Percentiles rank a stretch among this genome's conserved stretches.
Conservation (phyloP, 202 grass and related monocot species). For the Eragrostis tef region DNA sequence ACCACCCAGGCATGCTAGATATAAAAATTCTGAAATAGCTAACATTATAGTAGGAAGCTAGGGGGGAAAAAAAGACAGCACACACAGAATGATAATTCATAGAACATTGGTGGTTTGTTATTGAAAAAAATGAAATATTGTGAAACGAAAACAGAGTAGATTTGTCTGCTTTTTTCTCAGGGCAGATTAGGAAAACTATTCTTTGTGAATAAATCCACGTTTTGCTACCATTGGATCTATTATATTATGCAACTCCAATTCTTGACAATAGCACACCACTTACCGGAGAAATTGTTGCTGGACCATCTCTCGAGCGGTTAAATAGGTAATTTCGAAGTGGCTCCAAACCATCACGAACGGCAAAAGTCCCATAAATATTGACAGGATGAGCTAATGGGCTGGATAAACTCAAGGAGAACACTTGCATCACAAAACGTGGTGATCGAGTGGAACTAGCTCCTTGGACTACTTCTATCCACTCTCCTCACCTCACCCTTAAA, state of each 20-base stretch:
- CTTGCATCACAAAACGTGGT: slow-evolving; percentile 5
- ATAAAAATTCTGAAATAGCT: too few relatives aligned
- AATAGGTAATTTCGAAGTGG: slow-evolving; percentile 1
- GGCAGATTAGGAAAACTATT: not conserved
- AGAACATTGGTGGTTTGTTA: too few relatives aligned
- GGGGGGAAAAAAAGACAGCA: too few relatives aligned
- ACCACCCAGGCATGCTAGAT: too few relatives aligned
- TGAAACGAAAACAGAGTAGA: not conserved
- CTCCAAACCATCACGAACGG: slow-evolving; percentile 1
- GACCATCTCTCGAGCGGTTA: slow-evolving; percentile 7
- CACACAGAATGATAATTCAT: too few relatives aligned
- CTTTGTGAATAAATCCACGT: too few relatives aligned
- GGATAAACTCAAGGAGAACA: slow-evolving; percentile 9
- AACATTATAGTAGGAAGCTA: too few relatives aligned
- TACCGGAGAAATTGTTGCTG: not conserved
- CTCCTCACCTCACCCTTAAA: too few relatives aligned
- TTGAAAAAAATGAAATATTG: not conserved
- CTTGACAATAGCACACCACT: not conserved
- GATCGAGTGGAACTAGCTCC: too few relatives aligned
- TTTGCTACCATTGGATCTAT: not conserved
- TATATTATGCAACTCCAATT: not conserved
- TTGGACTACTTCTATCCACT: too few relatives aligned
- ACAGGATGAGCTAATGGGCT: not conserved
- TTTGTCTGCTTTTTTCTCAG: not conserved
- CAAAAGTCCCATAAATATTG: not conserved